Evolutionary conservation across 306 rosid species (phyloP).

Genomic region (Spatholobus suberectus): DNA sequence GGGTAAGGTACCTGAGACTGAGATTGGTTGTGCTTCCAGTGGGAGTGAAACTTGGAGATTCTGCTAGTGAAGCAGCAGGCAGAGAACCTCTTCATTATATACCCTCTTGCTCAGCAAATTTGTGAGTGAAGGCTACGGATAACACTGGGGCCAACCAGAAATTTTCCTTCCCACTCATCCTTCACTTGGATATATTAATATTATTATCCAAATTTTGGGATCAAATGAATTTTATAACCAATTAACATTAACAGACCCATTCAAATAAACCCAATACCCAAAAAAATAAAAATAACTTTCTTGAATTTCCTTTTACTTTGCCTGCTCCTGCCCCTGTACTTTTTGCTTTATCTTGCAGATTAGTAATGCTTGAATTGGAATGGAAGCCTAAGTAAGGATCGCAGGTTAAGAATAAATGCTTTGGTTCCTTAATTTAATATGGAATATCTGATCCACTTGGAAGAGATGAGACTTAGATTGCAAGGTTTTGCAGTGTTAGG

Average conservation of each 20-base stretch:
- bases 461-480: slow-evolving; percentile 53
- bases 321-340: slow-evolving; percentile 18
- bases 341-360: slow-evolving; percentile 76
- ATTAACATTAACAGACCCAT: slow-evolving; percentile 15
- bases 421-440: slow-evolving; percentile 39
- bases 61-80: slow-evolving; percentile 60
- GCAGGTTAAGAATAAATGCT: background rate
- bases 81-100: slow-evolving; percentile 72
- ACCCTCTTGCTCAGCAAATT: slow-evolving; percentile 45
- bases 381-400: slow-evolving; percentile 55
- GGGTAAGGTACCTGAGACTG: slow-evolving; percentile 55
- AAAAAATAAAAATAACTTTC: background rate
- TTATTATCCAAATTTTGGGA: slow-evolving; percentile 36
- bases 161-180: slow-evolving; percentile 35
- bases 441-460: slow-evolving; percentile 26
- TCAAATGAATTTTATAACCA: slow-evolving; percentile 35
- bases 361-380: slow-evolving; percentile 84
- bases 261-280: background rate
- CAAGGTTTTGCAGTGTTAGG: slow-evolving; percentile 56
- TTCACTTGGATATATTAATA: slow-evolving; percentile 36
- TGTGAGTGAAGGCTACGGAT: slow-evolving; percentile 70
- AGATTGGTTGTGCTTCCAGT: slow-evolving; percentile 44
- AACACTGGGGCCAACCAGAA: slow-evolving; percentile 43
- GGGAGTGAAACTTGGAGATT: slow-evolving; percentile 46
- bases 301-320: background rate